phyloP scores from a whole-genome alignment of 495 filamentous ascomycete genomes.

The Hypomontagnella submonticulosa region DNA sequence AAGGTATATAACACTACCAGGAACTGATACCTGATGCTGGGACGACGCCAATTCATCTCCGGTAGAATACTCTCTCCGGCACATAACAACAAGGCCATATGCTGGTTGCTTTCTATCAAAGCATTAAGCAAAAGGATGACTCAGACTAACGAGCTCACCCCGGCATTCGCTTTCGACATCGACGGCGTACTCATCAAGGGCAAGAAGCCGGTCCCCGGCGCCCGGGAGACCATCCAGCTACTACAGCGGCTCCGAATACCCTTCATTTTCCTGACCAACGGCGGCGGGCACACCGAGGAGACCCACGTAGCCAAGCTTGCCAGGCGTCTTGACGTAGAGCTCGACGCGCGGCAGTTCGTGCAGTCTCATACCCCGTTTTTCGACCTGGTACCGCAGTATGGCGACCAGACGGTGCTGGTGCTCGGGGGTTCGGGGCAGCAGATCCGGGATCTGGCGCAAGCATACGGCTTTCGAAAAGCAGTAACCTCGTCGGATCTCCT shows the following conservation, averaged over 20 bases:
- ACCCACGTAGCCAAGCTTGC: slow-evolving; percentile 74
- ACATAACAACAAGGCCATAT: no score
- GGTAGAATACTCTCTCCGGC: no score
- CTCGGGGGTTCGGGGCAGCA: slow-evolving; percentile 77
- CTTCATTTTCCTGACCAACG: slow-evolving; percentile 88
- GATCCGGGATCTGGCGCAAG: slow-evolving; percentile 75
- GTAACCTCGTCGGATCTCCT: slow-evolving; percentile 80
- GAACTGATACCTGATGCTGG: not conserved
- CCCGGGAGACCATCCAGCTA: slow-evolving; percentile 69
- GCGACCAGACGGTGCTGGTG: slow-evolving; percentile 75
- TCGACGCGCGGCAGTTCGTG: slow-evolving; percentile 73
- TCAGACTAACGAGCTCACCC: slow-evolving; percentile 32
- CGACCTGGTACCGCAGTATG: slow-evolving; percentile 58
- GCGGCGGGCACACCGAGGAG: slow-evolving; percentile 79
- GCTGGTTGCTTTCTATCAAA: no score
- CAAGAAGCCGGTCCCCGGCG: slow-evolving; percentile 73
- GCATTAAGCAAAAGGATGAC: slow-evolving; percentile 2
- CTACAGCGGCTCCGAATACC: slow-evolving; percentile 74
- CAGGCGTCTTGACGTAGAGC: slow-evolving; percentile 63
- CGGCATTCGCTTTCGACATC: slow-evolving; percentile 88
- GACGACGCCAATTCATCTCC: no score
- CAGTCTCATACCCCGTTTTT: slow-evolving; percentile 86
- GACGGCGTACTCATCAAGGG: slow-evolving; percentile 86
- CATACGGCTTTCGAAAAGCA: slow-evolving; percentile 83
- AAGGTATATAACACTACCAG: not conserved